Base-by-base conservation (phyloP, 257 asterid species). In the Paulownia fortunei region DNA sequence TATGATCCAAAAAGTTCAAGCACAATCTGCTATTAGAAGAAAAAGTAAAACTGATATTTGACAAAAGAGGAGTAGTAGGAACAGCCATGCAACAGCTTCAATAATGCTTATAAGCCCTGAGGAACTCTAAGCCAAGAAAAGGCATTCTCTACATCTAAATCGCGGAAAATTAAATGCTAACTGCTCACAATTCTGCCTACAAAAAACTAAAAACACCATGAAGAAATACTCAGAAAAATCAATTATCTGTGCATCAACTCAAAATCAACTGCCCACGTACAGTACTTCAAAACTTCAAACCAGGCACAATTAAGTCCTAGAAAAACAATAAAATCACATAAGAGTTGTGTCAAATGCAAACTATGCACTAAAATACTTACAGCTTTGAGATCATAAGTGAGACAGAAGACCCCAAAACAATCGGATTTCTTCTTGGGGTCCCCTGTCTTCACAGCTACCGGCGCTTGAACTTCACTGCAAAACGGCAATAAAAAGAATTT, bases 351-450 rank as follows among this genome's bases (percentile, higher is more conserved):
- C 75, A 15, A 77, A 64, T 21, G 74, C 67, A 46, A 58, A 8
- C n/a, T 26, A 82, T 76, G 55, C 32, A 77, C 0, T 21, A 63
- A 60, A 65, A 79, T 6, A 83, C 96, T 89, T 74, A 96, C 99
- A 86, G 98, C 95, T 79, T 78, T 87, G 82, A 96, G 99, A 84
- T 96, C 98, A 90, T 96, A 93, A 83, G 99, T 96, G 80, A 96
- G 97, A 71, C 99, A 96, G 72, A 96, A 93, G 69, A 96, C 94
- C 27, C 98, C 98, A 80, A 77, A 96, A 82, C 99, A 96, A 0
- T 93, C 99, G 0, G 89, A 79, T 81, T 93, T 90, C 92, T 86
- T 95, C 92, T 87, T 91, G 27, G 77, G 63, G 18, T 90, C 98
- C 68, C 85, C 93, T n/a, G 75, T 76, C 69, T 89, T 89, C 86